These are phyloP conservation scores for Hypoxylon sp. DNA, from an alignment of 2,329 filamentous ascomycete species.

Conservation along the genomic window DNA sequence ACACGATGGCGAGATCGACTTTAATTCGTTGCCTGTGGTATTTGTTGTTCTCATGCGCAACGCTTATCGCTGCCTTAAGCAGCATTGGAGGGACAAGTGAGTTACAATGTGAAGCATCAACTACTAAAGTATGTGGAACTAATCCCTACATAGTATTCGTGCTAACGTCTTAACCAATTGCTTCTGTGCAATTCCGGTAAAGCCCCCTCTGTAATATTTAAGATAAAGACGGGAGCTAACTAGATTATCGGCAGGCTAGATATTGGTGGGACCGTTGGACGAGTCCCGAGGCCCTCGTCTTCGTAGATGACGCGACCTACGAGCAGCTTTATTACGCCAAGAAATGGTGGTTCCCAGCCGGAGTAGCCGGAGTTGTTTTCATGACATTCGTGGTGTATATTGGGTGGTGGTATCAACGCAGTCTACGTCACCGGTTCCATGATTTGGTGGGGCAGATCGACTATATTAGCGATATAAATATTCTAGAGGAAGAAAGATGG, in stretches of 20 bases:
- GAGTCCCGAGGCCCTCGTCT: constrained; percentile 27
- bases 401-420: constrained; percentile 37
- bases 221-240: no score
- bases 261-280: constrained; percentile 28
- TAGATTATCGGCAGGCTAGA: constrained; percentile 9
- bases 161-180: constrained; percentile 22
- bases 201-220: not conserved
- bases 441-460: constrained; percentile 25
- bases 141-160: constrained; percentile 5
- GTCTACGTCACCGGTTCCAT: constrained; percentile 24
- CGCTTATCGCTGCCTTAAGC: constrained; percentile 2
- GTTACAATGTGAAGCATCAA: not conserved
- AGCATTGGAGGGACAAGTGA: constrained; percentile 27
- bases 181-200: constrained; percentile 22
- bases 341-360: constrained; percentile 32
- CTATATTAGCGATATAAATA: constrained; percentile 11
- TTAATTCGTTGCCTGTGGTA: constrained; percentile 6
- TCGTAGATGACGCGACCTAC: constrained; percentile 25
- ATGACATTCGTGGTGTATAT: constrained; percentile 27
- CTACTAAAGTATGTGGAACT: not conserved
- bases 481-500: not conserved
- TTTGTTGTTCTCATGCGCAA: not conserved
- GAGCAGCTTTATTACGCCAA: constrained; percentile 31
- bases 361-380: constrained; percentile 20
- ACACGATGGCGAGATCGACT: not conserved